Percentiles rank a stretch among this genome's conserved stretches.
Conservation (phyloP, 345 rosid species). For the Arabidopsis arenosa region DNA sequence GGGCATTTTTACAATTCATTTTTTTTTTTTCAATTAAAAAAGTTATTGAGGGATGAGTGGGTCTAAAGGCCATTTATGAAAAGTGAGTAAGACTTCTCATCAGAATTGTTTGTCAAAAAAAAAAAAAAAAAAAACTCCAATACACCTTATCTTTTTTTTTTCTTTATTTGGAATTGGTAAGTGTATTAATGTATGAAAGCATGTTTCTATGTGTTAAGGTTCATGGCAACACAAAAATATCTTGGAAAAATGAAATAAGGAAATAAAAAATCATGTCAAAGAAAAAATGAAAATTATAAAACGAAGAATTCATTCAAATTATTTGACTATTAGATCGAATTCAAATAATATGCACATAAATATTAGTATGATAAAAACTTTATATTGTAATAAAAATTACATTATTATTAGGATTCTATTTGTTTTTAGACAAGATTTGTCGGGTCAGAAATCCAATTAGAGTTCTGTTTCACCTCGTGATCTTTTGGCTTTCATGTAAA, state of each 20-base stretch:
- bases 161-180: not conserved
- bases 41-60: conserved; percentile 10
- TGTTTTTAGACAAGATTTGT: conserved; percentile 7
- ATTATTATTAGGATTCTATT: conserved; percentile 1
- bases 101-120: not conserved
- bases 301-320: not conserved
- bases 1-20: not conserved
- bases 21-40: not conserved
- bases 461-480: conserved; percentile 5
- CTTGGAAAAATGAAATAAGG: not conserved
- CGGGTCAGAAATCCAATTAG: conserved; percentile 11
- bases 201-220: not conserved
- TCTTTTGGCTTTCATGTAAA: conserved; percentile 7
- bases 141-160: not conserved
- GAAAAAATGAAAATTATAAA: not conserved
- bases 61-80: conserved; percentile 18
- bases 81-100: conserved; percentile 7
- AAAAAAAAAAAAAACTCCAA: not conserved
- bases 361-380: not conserved
- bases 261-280: not conserved
- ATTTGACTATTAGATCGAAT: no score
- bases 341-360: not conserved
- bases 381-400: not conserved
- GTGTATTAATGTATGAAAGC: not conserved
- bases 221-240: no score